Percentiles rank a stretch among this genome's conserved stretches.
These are phyloP conservation scores for Tetrastigma voinierianum DNA, from an alignment of 164 flowering plant genomes.

Conservation along the genomic window DNA sequence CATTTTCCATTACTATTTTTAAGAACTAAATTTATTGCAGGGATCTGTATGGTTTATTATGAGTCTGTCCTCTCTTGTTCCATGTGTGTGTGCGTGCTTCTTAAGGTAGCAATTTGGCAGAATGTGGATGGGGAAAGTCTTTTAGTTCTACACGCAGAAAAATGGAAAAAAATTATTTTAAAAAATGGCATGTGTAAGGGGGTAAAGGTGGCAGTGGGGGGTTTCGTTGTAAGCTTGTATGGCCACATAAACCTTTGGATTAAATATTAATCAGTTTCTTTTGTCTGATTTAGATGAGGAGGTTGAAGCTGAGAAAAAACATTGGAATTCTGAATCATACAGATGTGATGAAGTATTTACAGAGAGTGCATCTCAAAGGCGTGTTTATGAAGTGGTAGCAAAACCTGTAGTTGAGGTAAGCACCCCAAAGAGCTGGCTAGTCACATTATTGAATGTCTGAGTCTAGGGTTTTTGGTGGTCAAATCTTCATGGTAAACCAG, in stretches of 20 bases:
- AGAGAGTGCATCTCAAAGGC: conserved; percentile 85
- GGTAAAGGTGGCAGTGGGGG: too few relatives aligned
- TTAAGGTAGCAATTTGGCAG: too few relatives aligned
- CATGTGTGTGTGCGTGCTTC: not conserved
- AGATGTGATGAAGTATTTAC: conserved; percentile 85
- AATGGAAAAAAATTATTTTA: too few relatives aligned
- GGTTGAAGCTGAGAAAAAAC: conserved; percentile 71
- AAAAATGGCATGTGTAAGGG: too few relatives aligned
- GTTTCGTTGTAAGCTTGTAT: not conserved
- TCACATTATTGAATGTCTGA: not conserved
- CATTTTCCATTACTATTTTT: not conserved
- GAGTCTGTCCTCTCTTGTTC: not conserved
- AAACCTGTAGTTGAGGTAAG: conserved; percentile 94
- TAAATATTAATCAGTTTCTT: not conserved
- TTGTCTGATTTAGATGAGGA: conserved; percentile 58
- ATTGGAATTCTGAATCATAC: conserved; percentile 83
- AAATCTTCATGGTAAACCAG: not conserved
- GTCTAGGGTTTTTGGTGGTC: not conserved
- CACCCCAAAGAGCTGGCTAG: not conserved
- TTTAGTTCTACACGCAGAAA: too few relatives aligned
- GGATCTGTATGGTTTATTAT: not conserved
- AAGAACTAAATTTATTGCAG: conserved; percentile 1
- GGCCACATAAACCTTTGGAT: not conserved
- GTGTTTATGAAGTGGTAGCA: conserved; percentile 89
- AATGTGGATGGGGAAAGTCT: too few relatives aligned